Evolutionary conservation across 176 grass and related monocot genomes (phyloP).

Genomic region (Echinochloa phyllopogon): DNA sequence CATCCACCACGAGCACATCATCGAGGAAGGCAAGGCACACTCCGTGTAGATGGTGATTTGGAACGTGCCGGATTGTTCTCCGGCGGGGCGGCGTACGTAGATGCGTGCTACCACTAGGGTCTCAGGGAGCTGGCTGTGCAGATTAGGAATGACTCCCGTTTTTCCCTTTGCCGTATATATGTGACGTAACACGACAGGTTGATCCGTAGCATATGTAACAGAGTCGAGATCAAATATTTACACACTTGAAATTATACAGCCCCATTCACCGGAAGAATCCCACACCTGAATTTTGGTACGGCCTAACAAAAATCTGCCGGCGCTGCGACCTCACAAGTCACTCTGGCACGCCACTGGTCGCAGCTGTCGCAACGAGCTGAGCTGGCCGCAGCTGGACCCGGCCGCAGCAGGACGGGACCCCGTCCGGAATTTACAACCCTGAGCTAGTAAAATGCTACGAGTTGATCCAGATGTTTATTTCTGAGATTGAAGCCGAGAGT

Average conservation of each 20-base stretch:
- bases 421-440: too few relatives aligned
- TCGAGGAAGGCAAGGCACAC: conserved; percentile 21
- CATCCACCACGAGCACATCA: conserved; percentile 32
- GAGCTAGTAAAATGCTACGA: background rate
- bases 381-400: too few relatives aligned
- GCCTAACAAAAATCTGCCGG: background rate
- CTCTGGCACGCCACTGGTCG: background rate
- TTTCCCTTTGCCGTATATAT: background rate
- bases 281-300: background rate
- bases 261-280: background rate
- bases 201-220: background rate
- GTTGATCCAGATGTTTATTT: background rate
- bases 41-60: background rate
- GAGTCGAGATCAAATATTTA: background rate
- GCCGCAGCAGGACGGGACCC: too few relatives aligned
- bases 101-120: background rate
- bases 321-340: background rate
- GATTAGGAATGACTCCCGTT: background rate
- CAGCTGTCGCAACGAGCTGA: background rate
- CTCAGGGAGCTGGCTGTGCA: background rate
- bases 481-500: background rate
- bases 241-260: background rate
- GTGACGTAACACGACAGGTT: conserved; percentile 4
- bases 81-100: background rate
- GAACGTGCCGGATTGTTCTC: background rate